These are phyloP conservation scores for Aspergillus hancockii DNA, from an alignment of 495 filamentous ascomycete species.

Conservation along the genomic window DNA sequence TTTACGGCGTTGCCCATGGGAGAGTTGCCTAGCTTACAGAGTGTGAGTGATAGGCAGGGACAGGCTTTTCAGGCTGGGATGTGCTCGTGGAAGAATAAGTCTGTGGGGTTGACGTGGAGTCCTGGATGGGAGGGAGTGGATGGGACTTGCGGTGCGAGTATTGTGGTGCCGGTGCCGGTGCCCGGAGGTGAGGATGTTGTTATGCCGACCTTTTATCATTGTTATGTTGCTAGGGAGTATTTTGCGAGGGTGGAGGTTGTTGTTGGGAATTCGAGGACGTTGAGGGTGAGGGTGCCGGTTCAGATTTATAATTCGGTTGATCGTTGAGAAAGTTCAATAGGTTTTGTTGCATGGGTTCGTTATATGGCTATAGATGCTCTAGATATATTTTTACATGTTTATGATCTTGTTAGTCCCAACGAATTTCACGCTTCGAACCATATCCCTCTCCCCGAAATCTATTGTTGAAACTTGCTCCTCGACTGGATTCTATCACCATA, in stretches of 20 bases:
- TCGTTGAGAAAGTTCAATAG: not conserved
- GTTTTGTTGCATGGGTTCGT: too few species aligned
- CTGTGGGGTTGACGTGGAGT: not conserved
- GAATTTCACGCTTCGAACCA: not conserved
- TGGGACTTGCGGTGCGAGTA: not conserved
- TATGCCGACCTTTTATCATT: not conserved
- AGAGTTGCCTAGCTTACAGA: not conserved
- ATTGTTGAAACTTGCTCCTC: not conserved
- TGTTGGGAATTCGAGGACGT: not conserved
- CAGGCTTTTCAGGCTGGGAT: not conserved
- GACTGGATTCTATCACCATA: not conserved
- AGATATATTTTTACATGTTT: too few species aligned
- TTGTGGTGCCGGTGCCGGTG: not conserved
- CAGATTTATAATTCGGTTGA: not conserved
- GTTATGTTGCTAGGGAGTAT: not conserved
- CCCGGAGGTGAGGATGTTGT: not conserved
- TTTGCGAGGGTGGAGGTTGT: not conserved
- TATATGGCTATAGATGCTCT: too few species aligned
- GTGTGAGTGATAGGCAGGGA: not conserved
- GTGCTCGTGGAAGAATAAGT: conserved; percentile 4
- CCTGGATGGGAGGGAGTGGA: not conserved
- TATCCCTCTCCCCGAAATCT: not conserved
- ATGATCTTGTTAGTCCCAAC: too few species aligned
- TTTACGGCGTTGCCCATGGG: not conserved
- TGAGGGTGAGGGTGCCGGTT: not conserved